These are phyloP conservation scores for Punctularia strigosozonata DNA, from an alignment of 768 basidiomycete genomes.

Conservation along the genomic window DNA sequence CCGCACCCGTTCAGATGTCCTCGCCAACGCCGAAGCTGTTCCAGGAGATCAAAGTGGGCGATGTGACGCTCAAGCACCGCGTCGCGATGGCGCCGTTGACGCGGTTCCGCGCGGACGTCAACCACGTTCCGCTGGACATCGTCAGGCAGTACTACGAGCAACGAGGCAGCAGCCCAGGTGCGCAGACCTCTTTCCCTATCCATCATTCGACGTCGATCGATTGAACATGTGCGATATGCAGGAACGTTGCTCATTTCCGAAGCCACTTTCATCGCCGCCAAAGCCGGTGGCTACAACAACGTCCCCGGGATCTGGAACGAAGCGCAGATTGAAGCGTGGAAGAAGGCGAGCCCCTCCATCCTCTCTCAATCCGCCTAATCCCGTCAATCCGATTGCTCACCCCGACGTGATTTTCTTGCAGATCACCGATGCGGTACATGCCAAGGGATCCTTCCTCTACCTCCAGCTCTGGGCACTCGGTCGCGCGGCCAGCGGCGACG, in stretches of 20 bases:
- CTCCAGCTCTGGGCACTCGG: conserved; percentile 37
- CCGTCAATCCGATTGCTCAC: neutral
- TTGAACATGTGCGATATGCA: no score
- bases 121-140: no score
- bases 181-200: no score
- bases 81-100: no score
- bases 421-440: conserved; percentile 35
- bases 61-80: no score
- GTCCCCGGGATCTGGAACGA: conserved; percentile 35
- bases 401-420: conserved; percentile 4
- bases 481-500: conserved; percentile 9
- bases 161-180: no score
- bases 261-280: conserved; percentile 25
- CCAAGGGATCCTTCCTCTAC: conserved; percentile 25
- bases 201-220: no score
- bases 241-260: conserved; percentile 36
- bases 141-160: no score
- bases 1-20: no score
- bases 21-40: no score
- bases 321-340: conserved; percentile 33
- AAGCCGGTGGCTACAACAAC: conserved; percentile 19
- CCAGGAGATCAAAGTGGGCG: no score
- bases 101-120: no score
- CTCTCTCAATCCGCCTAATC: neutral
- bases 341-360: conserved; percentile 9